Evolutionary conservation across 2,329 filamentous ascomycete species (phyloP), one percentile per base, ranked within the genome.

Genomic region (Stachybotrys chlorohalonatus): DNA sequence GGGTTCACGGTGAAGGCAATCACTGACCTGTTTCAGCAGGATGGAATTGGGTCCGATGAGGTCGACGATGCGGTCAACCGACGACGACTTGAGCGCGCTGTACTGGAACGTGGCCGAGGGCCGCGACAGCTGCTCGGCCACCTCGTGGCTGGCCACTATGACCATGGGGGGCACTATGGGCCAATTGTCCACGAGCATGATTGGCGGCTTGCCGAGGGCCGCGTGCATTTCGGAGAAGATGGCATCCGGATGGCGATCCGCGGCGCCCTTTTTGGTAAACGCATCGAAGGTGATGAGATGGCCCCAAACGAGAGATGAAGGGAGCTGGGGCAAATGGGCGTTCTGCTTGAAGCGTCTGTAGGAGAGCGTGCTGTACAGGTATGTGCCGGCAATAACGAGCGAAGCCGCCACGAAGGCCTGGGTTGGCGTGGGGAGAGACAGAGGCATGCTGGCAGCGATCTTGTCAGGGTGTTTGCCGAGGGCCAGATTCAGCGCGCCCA

Each of bases 121-220:
- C n/a, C 60, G 63, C 0, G 70, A 63, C 16, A 73, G 55, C 52
- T 73, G 70, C 57, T 75, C 72, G 11, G 73, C 71, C 7, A 72
- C 55, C 4, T 67, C 64, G 42, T 72, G 65, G 54, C 56, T 66
- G 13, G 56, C 54, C 8, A 75, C 52, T 17, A 73, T 24, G 9
- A 66, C 56, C 59, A 74, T 63, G 16, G 70, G 64, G 11, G 57
- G 62, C n/a, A 54, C 58, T 15, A 68, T 47, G 5, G 72, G 72
- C 24, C 72, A 63, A 6, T 70, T 55, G 47, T 74, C 71, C 13
- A 71, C 24, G 1, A 71, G 47, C 53, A 71, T 59, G 31, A 71
- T 31, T 1, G 68, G 62, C 6, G 71, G 71, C 11, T 62, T 65
- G 0, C 66, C 69, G 9, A 69, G 51, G 1, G 57, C 56, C 36